Evolutionary conservation across 768 basidiomycete genomes (phyloP), one percentile per base, ranked within the genome.

Genomic region (Hygrophoropsis aurantiaca): DNA sequence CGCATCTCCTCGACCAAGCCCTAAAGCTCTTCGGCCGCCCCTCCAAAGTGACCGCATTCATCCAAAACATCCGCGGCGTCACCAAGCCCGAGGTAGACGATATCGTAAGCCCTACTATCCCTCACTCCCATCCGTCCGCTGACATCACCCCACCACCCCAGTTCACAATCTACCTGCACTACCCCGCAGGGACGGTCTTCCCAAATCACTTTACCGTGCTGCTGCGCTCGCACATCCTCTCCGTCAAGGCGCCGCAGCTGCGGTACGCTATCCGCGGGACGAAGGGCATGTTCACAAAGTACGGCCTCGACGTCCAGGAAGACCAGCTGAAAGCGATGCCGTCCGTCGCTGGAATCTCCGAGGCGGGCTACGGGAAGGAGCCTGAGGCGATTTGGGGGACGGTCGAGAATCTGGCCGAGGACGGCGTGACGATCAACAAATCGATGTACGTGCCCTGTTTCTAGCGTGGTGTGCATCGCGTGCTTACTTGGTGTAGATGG

Each of bases 1-100:
- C 85, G 7, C 90, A 94, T 62, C 73, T 91, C 21, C 80, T 92
- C 53, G 89, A 92, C 67, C 89, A 92, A 64, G 74, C 80, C 5
- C 69, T 92, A 24, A 71, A 72, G 9, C 74, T 94, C 34, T 93
- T 93, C 58, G 92, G 91, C 30, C 72, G 80, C 40, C 91, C 92
- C 0, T 59, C 74, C 25, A 79, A 65, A 47, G 64, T 94, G 21
- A 85, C 85, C 4, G 87, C 82, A 1, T 80, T 87, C 57, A 70
- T 84, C 20, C 78, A 82, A 58, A 91, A 91, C 60, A 65, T 82
- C 30, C 76, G 88, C 42, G 79, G 78, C n/a, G 64, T 82, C 56
- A 87, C 85, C 5, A 70, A 74, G 58, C 74, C 78, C 3, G 73
- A 80, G 13, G 79, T 87, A 11, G 86, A 88, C 53, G 87, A 90